These are phyloP conservation scores for Pholiota microspora DNA, from an alignment of 768 basidiomycete species.

Conservation along the genomic window DNA sequence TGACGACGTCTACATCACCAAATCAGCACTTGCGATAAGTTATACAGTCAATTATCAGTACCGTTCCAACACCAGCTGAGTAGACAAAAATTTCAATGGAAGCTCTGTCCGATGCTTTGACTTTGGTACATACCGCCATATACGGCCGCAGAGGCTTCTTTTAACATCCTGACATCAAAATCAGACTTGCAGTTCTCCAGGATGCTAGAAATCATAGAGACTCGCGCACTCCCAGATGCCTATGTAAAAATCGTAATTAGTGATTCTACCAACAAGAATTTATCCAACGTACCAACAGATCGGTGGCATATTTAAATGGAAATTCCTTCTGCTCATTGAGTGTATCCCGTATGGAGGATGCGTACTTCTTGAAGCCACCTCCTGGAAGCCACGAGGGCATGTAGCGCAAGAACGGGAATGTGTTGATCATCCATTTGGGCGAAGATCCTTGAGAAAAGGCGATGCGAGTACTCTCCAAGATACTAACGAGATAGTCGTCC, in stretches of 20 bases:
- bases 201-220: not conserved
- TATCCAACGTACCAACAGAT: not conserved
- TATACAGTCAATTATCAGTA: not conserved
- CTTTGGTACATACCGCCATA: not conserved
- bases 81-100: not conserved
- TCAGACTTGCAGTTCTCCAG: not conserved
- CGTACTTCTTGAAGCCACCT: conserved; percentile 2
- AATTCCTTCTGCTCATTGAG: conserved; percentile 10
- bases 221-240: not conserved
- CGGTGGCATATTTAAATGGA: conserved; percentile 10
- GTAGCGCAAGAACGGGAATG: conserved; percentile 16
- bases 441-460: conserved; percentile 14
- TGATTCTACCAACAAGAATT: not conserved
- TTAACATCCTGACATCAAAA: not conserved
- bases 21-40: not conserved
- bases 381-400: conserved; percentile 21
- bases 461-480: conserved; percentile 26
- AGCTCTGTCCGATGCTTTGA: not conserved
- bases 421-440: conserved; percentile 9
- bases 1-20: conserved; percentile 8
- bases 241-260: not conserved
- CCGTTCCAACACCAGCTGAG: conserved; percentile 1
- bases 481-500: conserved; percentile 19
- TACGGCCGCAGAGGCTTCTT: not conserved
- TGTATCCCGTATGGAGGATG: conserved; percentile 17